These are phyloP conservation scores for Fraxinus nigra DNA, from an alignment of 305 asterid species.

Conservation along the genomic window DNA sequence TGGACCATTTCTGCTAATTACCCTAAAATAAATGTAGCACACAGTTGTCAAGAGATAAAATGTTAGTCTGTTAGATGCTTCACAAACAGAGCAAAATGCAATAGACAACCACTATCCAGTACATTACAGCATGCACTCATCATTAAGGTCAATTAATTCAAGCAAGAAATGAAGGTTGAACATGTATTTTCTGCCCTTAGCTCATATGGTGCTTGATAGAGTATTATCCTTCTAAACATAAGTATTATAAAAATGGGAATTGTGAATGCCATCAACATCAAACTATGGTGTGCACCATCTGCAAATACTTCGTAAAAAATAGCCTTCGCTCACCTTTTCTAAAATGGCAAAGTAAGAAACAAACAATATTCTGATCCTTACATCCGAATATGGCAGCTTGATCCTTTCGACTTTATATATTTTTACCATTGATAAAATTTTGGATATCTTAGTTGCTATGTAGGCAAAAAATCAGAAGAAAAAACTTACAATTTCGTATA, in stretches of 20 bases:
- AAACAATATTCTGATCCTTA: not conserved
- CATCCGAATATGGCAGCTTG: not conserved
- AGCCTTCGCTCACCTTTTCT: not conserved
- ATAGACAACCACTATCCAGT: not conserved
- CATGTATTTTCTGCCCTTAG: not conserved
- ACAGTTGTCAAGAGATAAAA: not conserved
- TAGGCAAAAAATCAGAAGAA: conserved; percentile 15
- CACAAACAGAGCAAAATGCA: not conserved
- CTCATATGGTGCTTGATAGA: not conserved
- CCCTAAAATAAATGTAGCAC: not conserved
- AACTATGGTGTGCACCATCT: not conserved
- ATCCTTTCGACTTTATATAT: not conserved
- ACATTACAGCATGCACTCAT: not conserved
- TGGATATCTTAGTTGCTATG: not conserved
- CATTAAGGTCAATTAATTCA: not conserved
- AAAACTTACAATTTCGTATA: conserved; percentile 51
- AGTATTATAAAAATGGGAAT: not conserved
- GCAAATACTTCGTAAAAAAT: not conserved
- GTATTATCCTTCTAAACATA: not conserved
- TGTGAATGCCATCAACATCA: not conserved
- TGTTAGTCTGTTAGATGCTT: not conserved
- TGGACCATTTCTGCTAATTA: no score
- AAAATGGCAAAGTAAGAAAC: not conserved
- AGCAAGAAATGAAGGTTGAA: not conserved
- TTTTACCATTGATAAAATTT: not conserved